Evolutionary conservation across 2,329 filamentous ascomycete species (phyloP).

Genomic region (Akanthomyces uredinophilus): DNA sequence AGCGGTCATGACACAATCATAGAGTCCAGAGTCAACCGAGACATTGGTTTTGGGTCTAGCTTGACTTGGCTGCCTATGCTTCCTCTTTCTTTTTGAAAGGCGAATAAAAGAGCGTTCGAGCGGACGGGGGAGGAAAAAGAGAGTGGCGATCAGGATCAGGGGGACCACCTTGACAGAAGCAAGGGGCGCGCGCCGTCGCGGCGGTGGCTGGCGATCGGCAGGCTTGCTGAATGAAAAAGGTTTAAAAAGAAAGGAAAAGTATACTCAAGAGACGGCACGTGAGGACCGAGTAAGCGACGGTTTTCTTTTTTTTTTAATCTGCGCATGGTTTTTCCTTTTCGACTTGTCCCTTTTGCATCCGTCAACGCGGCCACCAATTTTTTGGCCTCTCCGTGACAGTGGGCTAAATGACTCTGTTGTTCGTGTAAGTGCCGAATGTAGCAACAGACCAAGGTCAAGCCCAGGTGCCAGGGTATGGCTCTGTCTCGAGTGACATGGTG

Average conservation of each 20-base stretch:
- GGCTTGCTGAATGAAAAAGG: neutral
- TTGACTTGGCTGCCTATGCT: neutral
- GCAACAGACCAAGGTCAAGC: neutral
- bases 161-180: neutral
- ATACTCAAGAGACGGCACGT: neutral
- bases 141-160: neutral
- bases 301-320: neutral
- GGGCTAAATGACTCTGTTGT: neutral
- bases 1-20: neutral
- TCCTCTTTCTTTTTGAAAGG: neutral
- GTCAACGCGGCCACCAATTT: neutral
- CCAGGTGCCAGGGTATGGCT: neutral
- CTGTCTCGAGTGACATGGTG: neutral
- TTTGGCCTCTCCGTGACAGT: neutral
- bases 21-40: neutral
- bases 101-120: neutral
- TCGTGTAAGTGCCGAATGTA: constrained; percentile 2
- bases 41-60: neutral
- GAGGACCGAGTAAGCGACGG: neutral
- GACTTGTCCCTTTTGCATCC: neutral
- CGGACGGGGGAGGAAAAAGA: neutral
- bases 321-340: neutral
- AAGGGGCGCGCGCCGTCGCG: neutral
- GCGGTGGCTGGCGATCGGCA: neutral
- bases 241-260: neutral